Conservation (phyloP, 306 rosid genomes). For the Dalbergia oliveri region DNA sequence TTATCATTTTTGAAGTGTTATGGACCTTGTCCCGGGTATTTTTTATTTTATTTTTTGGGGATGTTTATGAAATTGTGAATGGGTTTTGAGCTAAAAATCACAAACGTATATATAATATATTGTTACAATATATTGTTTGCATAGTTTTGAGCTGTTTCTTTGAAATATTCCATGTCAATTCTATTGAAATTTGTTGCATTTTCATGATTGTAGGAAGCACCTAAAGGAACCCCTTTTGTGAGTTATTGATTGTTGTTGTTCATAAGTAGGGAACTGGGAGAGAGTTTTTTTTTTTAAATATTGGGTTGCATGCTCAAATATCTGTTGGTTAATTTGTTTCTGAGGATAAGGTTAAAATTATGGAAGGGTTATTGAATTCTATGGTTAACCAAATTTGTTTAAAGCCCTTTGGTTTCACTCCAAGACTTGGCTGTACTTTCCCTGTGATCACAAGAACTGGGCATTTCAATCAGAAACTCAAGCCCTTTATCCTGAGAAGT, state of each 20-base stretch:
- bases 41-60: no score
- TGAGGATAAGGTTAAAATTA: constrained; percentile 34
- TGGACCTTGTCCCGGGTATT: no score
- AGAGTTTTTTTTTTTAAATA: background rate
- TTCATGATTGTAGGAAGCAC: constrained; percentile 33
- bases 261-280: constrained; percentile 15
- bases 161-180: no score
- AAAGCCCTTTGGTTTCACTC: constrained; percentile 58
- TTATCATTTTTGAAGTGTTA: background rate
- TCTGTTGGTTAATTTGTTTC: constrained; percentile 15
- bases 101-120: background rate
- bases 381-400: constrained; percentile 60
- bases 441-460: constrained; percentile 47
- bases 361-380: constrained; percentile 68
- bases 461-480: constrained; percentile 40
- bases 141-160: constrained; percentile 12
- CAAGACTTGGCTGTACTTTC: constrained; percentile 43
- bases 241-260: constrained; percentile 7
- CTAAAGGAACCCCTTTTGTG: constrained; percentile 39
- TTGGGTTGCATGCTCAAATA: constrained; percentile 34
- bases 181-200: constrained; percentile 18
- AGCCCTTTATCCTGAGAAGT: constrained; percentile 43
- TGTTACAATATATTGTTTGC: background rate
- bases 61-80: no score
- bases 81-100: background rate